A percentile compares a stretch with the other conserved stretches of the same genome.
These are phyloP conservation scores for Suillus subalutaceus DNA, from an alignment of 768 basidiomycete species.

Conservation along the genomic window DNA sequence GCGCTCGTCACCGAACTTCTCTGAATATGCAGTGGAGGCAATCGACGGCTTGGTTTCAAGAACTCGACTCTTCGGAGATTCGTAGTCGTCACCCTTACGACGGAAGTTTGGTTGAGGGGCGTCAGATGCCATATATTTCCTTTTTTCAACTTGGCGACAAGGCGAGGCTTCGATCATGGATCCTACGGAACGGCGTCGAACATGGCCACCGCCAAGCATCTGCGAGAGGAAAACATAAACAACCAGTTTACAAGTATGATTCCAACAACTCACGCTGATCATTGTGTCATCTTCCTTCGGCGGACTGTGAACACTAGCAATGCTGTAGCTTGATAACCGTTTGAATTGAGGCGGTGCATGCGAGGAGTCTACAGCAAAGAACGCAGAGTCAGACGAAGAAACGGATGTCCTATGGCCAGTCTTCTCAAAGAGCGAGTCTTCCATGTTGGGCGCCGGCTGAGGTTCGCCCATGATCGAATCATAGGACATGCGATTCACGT, in stretches of 20 bases:
- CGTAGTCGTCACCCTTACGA: slow-evolving; percentile 30
- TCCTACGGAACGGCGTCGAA: slow-evolving; percentile 67
- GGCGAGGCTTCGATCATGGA: slow-evolving; percentile 73
- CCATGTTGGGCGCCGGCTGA: slow-evolving; percentile 30
- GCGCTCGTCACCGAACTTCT: slow-evolving; percentile 64
- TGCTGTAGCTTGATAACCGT: slow-evolving; percentile 66
- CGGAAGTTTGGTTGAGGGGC: slow-evolving; percentile 36
- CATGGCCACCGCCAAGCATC: slow-evolving; percentile 83
- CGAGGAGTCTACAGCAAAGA: slow-evolving; percentile 49
- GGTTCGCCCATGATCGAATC: slow-evolving; percentile 69
- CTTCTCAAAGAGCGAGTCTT: slow-evolving; percentile 67
- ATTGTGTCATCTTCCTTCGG: slow-evolving; percentile 77
- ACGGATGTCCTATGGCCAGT: slow-evolving; percentile 53
- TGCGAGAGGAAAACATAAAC: slow-evolving; percentile 27
- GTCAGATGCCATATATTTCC: slow-evolving; percentile 46
- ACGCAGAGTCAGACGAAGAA: slow-evolving; percentile 59
- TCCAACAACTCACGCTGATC: slow-evolving; percentile 59
- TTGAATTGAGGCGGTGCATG: slow-evolving; percentile 54
- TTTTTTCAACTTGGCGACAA: slow-evolving; percentile 65
- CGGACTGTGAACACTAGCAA: slow-evolving; percentile 49
- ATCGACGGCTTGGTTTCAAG: slow-evolving; percentile 64
- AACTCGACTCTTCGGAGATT: slow-evolving; percentile 51
- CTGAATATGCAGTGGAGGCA: slow-evolving; percentile 58
- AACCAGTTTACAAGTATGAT: slow-evolving; percentile 6
- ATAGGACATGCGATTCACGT: slow-evolving; percentile 45